Percentiles rank a stretch among this genome's conserved stretches.
Evolutionary conservation across 495 filamentous ascomycete species (phyloP).

Genomic region (Glonium stellatum): DNA sequence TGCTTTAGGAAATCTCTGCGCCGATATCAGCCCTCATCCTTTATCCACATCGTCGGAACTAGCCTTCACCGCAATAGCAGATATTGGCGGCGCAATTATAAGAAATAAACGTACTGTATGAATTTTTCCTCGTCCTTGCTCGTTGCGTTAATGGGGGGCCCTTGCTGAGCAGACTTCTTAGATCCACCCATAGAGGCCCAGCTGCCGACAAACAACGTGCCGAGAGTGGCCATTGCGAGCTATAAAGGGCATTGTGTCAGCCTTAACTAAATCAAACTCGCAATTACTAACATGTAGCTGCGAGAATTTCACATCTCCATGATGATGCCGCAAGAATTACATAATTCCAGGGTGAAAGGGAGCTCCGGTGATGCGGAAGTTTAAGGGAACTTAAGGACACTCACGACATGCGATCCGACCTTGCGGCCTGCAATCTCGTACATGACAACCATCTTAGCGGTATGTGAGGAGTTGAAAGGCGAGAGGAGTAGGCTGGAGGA

Average conservation of each 20-base stretch:
- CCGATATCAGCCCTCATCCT: not conserved
- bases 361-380: not conserved
- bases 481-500: slow-evolving; percentile 30
- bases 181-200: slow-evolving; percentile 52
- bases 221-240: slow-evolving; percentile 83
- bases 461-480: slow-evolving; percentile 37
- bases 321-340: no score
- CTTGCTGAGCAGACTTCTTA: slow-evolving; percentile 50
- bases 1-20: slow-evolving; percentile 31
- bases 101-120: slow-evolving; percentile 67
- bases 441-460: slow-evolving; percentile 72
- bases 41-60: no score
- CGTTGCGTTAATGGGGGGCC: slow-evolving; percentile 77
- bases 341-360: no score
- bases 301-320: not conserved
- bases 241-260: slow-evolving; percentile 33
- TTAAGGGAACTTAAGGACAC: slow-evolving; percentile 28
- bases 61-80: no score
- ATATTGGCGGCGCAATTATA: not conserved
- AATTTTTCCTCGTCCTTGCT: slow-evolving; percentile 94
- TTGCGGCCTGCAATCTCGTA: slow-evolving; percentile 85
- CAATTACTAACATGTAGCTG: slow-evolving; percentile 6
- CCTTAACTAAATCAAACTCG: not conserved
- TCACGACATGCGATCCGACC: slow-evolving; percentile 88
- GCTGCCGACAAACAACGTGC: slow-evolving; percentile 52